Evolutionary conservation across 2,329 filamentous ascomycete genomes (phyloP).

Genomic region (Sporothrix phasma): DNA sequence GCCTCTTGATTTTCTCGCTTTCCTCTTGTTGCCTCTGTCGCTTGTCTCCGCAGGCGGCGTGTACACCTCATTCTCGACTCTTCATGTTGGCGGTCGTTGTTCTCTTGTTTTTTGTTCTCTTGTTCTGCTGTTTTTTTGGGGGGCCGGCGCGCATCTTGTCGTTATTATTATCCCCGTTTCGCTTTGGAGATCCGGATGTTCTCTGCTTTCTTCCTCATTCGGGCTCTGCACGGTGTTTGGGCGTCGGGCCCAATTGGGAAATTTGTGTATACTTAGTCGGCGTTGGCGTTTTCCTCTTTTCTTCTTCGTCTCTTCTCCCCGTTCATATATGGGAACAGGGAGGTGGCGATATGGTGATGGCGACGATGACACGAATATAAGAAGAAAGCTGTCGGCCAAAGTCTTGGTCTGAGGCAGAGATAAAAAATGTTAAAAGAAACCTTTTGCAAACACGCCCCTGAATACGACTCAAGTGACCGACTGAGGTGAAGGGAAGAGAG

Average conservation of each 20-base stretch:
- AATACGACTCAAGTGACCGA: background rate
- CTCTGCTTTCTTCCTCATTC: slow-evolving; percentile 1
- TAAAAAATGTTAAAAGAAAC: slow-evolving; percentile 13
- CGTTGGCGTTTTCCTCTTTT: no score
- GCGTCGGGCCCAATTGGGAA: background rate
- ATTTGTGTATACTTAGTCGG: slow-evolving; percentile 16
- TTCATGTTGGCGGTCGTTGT: background rate
- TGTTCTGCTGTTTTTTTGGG: background rate
- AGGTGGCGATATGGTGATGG: background rate
- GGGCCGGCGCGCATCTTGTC: background rate
- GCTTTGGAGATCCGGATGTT: no score
- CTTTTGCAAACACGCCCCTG: background rate
- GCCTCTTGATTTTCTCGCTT: background rate
- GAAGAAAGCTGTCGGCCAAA: slow-evolving; percentile 8
- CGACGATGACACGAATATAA: slow-evolving; percentile 8
- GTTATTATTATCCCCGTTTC: background rate
- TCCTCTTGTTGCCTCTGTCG: background rate
- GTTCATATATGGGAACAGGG: background rate
- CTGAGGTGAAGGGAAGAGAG: no score
- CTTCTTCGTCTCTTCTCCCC: background rate
- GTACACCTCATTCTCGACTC: slow-evolving; percentile 12
- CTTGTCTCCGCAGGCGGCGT: background rate
- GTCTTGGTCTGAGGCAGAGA: background rate
- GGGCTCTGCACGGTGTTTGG: slow-evolving; percentile 16
- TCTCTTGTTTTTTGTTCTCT: background rate